Evolutionary conservation across 2,329 filamentous ascomycete species (phyloP), one percentile per base, ranked within the genome.

Genomic region (Exophiala sp.): DNA sequence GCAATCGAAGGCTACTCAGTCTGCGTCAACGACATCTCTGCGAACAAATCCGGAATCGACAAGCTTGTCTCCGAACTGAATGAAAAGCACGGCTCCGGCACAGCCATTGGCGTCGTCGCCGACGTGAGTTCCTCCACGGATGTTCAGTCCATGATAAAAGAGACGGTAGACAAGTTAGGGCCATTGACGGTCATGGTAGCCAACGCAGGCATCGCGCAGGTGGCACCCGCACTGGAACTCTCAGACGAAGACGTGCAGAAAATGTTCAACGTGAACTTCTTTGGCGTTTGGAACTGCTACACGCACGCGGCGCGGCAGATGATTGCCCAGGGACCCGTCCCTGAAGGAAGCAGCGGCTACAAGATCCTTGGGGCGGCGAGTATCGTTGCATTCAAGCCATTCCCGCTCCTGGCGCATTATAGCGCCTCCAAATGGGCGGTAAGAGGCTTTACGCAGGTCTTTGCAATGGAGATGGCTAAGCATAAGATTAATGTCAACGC

Each of bases 401-500:
- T 85, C 43, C 69, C 77, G 0, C 65, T 84, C 42, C 71, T 87
- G 7, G 77, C 79, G 0, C 81, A 85, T 65, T 89, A 88, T 71
- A 79, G 75, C 16, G 80, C 83, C 3, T 77, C 77, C 12, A 88
- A 88, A 64, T 87, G 78, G 71, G 86, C 85, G 0, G 83, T 88
- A 1, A 75, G 85, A 3, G 84, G 84, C 0, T 70, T 88, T 47
- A 85, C 81, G 1, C 83, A 87, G 66, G 80, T 78, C 0, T 85
- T 85, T 58, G 84, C 85, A 1, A 82, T 85, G 76, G 84, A 86
- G 58, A 74, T 87, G 68, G 84, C 84, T 0, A 68, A 71, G 43
- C 78, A 87, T 64, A 74, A 81, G 54, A 87, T 88, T 65, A 86
- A 81, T 0, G 83, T 80, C 16, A 88, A 88, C 60, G 78, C 79